Evolutionary conservation across 2,329 filamentous ascomycete species (phyloP).

Genomic region (Neofusicoccum kwambonambiense): DNA sequence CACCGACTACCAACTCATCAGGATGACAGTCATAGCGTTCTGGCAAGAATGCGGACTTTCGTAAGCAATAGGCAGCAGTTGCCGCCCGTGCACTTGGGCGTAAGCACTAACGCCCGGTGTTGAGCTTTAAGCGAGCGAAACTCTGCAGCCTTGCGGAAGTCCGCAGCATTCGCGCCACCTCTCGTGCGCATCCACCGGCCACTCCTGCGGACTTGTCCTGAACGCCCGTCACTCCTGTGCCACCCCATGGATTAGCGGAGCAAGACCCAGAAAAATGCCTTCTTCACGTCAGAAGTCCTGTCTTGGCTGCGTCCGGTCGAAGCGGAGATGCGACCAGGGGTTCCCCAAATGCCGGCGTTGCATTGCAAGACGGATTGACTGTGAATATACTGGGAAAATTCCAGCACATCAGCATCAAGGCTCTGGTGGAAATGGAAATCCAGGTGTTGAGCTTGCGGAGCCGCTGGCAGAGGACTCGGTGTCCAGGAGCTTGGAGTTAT

Average conservation of each 20-base stretch:
- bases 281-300: conserved; percentile 23
- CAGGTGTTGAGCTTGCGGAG: not conserved
- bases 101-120: not conserved
- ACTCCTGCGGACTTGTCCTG: not conserved
- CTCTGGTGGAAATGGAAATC: not conserved
- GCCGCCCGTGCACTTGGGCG: not conserved
- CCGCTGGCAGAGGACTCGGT: not conserved
- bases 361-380: conserved; percentile 19
- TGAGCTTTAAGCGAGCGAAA: not conserved
- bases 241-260: not conserved
- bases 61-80: not conserved
- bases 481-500: not conserved
- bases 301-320: conserved; percentile 21
- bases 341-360: conserved; percentile 22
- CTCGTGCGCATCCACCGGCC: not conserved
- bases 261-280: not conserved
- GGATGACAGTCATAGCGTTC: not conserved
- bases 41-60: not conserved
- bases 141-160: not conserved
- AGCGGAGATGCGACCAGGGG: conserved; percentile 22
- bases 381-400: conserved; percentile 19
- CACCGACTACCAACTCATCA: not conserved
- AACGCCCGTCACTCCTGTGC: not conserved
- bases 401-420: not conserved
- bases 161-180: not conserved